Evolutionary conservation across 2,329 filamentous ascomycete species (phyloP), one percentile per base, ranked within the genome.

Genomic region (Thelonectria rubi): DNA sequence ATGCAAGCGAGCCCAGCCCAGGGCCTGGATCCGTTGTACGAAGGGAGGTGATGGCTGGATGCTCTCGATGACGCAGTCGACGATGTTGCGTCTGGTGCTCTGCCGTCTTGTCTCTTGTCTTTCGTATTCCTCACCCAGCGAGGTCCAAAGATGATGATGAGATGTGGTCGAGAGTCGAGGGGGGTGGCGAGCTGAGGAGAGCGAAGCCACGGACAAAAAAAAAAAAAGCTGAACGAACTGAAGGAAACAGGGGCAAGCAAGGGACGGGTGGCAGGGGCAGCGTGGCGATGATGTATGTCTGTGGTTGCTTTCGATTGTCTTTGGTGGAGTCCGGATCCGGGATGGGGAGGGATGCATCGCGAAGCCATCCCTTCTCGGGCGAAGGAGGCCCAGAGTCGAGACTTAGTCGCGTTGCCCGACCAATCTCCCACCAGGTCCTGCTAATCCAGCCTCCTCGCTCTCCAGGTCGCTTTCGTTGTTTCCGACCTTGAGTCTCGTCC

Each of bases 251-350:
- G 69, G 65, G 70, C 63, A 70, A 46, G 47, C 64, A 64, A 21
- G 61, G 62, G 61, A 69, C 55, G 69, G 70, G 67, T 66, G 63
- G 65, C 62, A 71, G 72, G 67, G 69, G 66, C 67, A 72, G 66
- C 69, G 69, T 72, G 69, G 69, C 69, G 69, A 75, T 72, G 68
- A 72, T 76, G 70, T 74, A 70, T 75, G 64, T 70, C 67, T 74
- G 63, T 71, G 71, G 72, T 73, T 70, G 65, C 69, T 72, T 69
- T 71, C 69, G 70, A 70, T 67, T 66, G 66, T 65, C 26, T 62
- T 57, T 64, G 66, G 73, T 74, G 73, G 74, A 71, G 71, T 74
- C 74, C 73, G 73, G 73, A 76, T 76, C 73, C 73, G 74, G 70
- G 70, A 68, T 68, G 70, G n/a, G n/a, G 68, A 67, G 69, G 68